Evolutionary conservation across 805 yeast species (phyloP).

Genomic region (Lipomyces yamanashiensis): DNA sequence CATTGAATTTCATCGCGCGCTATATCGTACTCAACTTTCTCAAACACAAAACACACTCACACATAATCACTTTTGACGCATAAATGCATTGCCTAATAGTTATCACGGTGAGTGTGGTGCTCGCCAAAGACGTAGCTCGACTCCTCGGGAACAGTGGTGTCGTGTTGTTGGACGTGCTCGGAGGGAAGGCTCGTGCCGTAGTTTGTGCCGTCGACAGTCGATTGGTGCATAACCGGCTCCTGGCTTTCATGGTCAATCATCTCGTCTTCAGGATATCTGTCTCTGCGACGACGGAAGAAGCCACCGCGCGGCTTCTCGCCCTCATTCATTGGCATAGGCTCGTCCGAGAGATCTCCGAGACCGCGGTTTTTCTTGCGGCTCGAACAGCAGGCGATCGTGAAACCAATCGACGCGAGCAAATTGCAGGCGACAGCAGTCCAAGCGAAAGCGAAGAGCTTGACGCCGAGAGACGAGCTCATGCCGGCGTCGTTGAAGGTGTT

Average conservation of each 20-base stretch:
- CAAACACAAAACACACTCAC: background rate
- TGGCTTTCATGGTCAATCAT: conserved; percentile 26
- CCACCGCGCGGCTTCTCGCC: conserved; percentile 25
- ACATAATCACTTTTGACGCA: background rate
- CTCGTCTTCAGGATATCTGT: conserved; percentile 17
- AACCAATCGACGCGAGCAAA: conserved; percentile 42
- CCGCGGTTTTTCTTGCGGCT: conserved; percentile 21
- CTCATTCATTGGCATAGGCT: conserved; percentile 21
- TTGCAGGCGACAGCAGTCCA: conserved; percentile 59
- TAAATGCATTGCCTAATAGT: background rate
- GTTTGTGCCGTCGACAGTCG: conserved; percentile 2
- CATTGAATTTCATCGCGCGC: too few relatives aligned
- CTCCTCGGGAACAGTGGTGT: conserved; percentile 10
- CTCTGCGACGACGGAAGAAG: conserved; percentile 31
- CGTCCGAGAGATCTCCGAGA: conserved; percentile 22
- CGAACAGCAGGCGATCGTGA: conserved; percentile 37
- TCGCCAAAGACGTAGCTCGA: conserved; percentile 20
- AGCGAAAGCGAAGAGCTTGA: conserved; percentile 57
- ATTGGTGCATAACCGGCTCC: conserved; percentile 18
- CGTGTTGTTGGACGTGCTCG: conserved; percentile 1
- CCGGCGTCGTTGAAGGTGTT: conserved; percentile 60
- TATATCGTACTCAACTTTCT: too few relatives aligned
- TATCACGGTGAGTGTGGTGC: conserved; percentile 3
- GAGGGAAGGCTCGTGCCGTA: conserved; percentile 16
- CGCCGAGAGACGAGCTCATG: conserved; percentile 36